Percentiles rank a stretch among this genome's conserved stretches.
Evolutionary conservation across 345 rosid genomes (phyloP).

Genomic region (Cardamine resedifolia): DNA sequence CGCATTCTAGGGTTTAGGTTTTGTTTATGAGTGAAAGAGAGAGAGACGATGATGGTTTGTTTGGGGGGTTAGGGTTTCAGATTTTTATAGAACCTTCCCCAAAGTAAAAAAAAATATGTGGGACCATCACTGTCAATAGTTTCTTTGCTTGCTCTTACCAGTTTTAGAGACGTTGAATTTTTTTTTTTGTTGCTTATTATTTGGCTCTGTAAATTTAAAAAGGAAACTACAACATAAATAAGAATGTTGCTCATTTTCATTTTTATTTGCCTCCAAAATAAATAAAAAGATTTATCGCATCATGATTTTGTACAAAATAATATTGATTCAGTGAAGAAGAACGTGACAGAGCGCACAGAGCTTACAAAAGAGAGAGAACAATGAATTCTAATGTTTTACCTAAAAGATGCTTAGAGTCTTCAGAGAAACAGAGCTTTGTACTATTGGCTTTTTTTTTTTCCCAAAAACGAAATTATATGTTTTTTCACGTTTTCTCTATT

Average conservation of each 20-base stretch:
- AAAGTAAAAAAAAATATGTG: slow-evolving; percentile 3
- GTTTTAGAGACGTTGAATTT: slow-evolving; percentile 13
- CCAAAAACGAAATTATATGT: slow-evolving; percentile 2
- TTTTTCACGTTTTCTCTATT: slow-evolving; percentile 23
- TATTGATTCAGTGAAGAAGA: slow-evolving; percentile 14
- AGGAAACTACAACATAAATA: neutral
- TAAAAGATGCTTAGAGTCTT: slow-evolving; percentile 28
- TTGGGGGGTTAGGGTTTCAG: slow-evolving; percentile 43
- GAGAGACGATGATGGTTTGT: slow-evolving; percentile 38
- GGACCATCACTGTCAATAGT: neutral
- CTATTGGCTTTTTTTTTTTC: slow-evolving; percentile 24
- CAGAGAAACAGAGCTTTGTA: slow-evolving; percentile 24
- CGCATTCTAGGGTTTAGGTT: slow-evolving; percentile 40
- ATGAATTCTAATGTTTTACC: slow-evolving; percentile 7
- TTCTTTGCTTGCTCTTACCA: neutral
- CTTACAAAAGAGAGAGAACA: slow-evolving; percentile 26
- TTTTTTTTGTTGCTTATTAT: neutral
- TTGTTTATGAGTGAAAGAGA: slow-evolving; percentile 23
- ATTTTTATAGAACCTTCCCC: slow-evolving; percentile 4
- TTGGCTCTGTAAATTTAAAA: neutral
- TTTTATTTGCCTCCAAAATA: neutral
- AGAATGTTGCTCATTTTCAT: neutral
- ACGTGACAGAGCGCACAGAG: slow-evolving; percentile 2
- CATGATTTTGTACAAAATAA: slow-evolving; percentile 15
- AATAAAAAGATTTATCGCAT: neutral